phyloP scores from a whole-genome alignment of 108 stramenopile species.

The Chaetoceros tenuissimus region DNA sequence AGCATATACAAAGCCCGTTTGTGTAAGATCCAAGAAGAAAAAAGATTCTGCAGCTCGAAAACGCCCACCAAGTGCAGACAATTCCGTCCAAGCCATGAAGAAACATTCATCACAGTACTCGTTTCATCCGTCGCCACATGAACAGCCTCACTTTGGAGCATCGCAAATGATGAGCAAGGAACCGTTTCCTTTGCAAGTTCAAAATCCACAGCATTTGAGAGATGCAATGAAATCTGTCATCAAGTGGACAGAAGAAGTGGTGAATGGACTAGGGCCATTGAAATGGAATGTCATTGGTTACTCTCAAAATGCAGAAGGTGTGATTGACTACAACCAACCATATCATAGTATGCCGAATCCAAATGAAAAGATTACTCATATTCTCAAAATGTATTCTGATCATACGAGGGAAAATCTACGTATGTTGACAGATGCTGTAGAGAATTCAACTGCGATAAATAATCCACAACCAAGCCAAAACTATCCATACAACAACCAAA shows the following conservation, averaged over 20 bases:
- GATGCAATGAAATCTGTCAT: slow-evolving; percentile 40
- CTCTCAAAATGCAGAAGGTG: slow-evolving; percentile 35
- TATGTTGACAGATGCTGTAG: slow-evolving; percentile 23
- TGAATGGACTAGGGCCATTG: slow-evolving; percentile 39
- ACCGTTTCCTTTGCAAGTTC: background rate
- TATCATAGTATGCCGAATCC: slow-evolving; percentile 58
- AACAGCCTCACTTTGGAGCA: background rate
- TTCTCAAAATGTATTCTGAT: slow-evolving; percentile 32
- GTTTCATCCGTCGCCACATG: background rate
- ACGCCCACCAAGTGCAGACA: background rate
- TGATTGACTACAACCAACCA: slow-evolving; percentile 38
- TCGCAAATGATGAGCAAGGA: background rate
- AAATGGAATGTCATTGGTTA: slow-evolving; percentile 61
- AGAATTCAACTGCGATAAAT: background rate
- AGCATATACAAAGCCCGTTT: slow-evolving; percentile 51
- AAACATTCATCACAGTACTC: no score
- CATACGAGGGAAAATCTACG: slow-evolving; percentile 28
- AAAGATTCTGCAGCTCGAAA: slow-evolving; percentile 11
- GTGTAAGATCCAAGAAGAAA: slow-evolving; percentile 77
- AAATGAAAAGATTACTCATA: slow-evolving; percentile 27
- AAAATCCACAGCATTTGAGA: slow-evolving; percentile 18
- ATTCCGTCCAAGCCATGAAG: background rate
- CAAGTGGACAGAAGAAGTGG: slow-evolving; percentile 51
- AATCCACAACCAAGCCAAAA: background rate
- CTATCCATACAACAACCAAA: background rate